A percentile compares a stretch with the other conserved stretches of the same genome.
phyloP scores from a whole-genome alignment of 805 yeast species.

The Nakazawaea wickerhamii region DNA sequence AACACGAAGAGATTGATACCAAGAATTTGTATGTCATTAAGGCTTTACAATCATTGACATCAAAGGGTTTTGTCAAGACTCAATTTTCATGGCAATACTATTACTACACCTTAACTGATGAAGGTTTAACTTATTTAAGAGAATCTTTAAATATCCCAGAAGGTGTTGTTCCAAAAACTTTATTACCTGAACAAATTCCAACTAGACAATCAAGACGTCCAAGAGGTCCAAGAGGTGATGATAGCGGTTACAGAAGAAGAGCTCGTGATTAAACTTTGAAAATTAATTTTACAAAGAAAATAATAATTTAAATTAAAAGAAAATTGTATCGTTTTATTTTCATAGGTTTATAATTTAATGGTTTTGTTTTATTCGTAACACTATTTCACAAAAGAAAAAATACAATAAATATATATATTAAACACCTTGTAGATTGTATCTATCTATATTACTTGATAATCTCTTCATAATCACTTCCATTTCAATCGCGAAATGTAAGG shows the following conservation, averaged over 20 bases:
- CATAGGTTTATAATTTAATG: conserved; percentile 7
- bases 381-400: conserved; percentile 19
- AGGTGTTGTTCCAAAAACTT: conserved; percentile 97
- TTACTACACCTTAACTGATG: conserved; percentile 99
- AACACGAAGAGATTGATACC: conserved; percentile 98
- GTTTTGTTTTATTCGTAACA: conserved; percentile 19
- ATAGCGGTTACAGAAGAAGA: conserved; percentile 57
- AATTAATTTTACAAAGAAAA: conserved; percentile 2
- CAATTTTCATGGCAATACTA: conserved; percentile 99
- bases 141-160: conserved; percentile 98
- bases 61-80: conserved; percentile 98
- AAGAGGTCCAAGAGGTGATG: conserved; percentile 49
- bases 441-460: no score
- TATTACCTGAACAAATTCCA: conserved; percentile 92
- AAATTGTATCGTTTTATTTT: conserved; percentile 9
- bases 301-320: conserved; percentile 9
- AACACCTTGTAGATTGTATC: background rate
- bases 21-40: conserved; percentile 96
- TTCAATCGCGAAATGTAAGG: no score
- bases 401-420: conserved; percentile 16
- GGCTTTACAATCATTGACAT: conserved; percentile 98
- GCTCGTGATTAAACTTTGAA: conserved; percentile 18
- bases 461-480: no score
- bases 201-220: conserved; percentile 51
- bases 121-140: conserved; percentile 98